These are phyloP conservation scores for Blastobotrys apis DNA, from an alignment of 1,139 yeast genomes.

Conservation along the genomic window DNA sequence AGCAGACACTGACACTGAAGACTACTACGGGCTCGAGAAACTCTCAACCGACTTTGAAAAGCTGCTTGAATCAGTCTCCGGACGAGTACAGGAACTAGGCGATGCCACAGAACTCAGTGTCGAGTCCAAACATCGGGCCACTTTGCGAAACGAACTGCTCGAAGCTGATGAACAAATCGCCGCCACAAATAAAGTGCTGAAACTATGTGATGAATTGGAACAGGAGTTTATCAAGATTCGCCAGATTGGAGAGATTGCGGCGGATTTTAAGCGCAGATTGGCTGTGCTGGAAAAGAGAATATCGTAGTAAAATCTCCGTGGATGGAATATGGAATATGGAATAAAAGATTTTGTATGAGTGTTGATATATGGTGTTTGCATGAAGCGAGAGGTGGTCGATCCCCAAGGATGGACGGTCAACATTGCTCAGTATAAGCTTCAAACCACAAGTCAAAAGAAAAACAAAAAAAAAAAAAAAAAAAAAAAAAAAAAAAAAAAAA, in stretches of 20 bases:
- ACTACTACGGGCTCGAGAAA: slow-evolving; percentile 8
- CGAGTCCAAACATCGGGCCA: slow-evolving; percentile 21
- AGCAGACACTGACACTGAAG: too few relatives aligned
- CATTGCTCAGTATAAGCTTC: too few relatives aligned
- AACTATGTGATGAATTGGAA: slow-evolving; percentile 54
- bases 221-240: slow-evolving; percentile 62
- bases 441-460: too few relatives aligned
- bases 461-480: too few relatives aligned
- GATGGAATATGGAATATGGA: too few relatives aligned
- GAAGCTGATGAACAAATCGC: slow-evolving; percentile 43
- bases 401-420: too few relatives aligned
- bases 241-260: slow-evolving; percentile 52
- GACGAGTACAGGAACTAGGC: slow-evolving; percentile 24
- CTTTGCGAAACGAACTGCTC: slow-evolving; percentile 21
- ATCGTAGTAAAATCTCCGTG: too few relatives aligned
- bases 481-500: too few relatives aligned
- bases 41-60: slow-evolving; percentile 10
- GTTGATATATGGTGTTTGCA: too few relatives aligned
- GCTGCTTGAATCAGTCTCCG: slow-evolving; percentile 18
- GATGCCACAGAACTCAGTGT: slow-evolving; percentile 26
- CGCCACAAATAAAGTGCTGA: slow-evolving; percentile 42
- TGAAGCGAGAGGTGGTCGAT: too few relatives aligned
- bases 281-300: slow-evolving; percentile 2
- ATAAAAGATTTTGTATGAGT: too few relatives aligned
- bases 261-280: slow-evolving; percentile 35